Percentiles rank a stretch among this genome's conserved stretches.
These are phyloP conservation scores for Sonneratia caseolaris DNA, from an alignment of 345 rosid genomes.

Conservation along the genomic window DNA sequence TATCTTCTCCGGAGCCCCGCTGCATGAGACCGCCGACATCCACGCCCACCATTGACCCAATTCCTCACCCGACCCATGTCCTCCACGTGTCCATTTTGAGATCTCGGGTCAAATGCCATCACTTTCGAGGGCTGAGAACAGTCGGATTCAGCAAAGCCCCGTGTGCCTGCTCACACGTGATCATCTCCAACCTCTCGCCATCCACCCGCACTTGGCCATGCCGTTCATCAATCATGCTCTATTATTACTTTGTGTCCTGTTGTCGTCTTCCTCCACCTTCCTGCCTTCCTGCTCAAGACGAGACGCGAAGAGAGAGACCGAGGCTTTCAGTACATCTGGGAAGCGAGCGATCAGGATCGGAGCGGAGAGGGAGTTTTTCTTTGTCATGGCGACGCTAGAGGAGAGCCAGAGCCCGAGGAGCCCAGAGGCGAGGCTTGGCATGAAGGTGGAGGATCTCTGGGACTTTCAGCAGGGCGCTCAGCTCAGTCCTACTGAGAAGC, in stretches of 20 bases:
- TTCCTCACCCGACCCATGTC: too few relatives aligned
- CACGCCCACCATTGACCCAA: too few relatives aligned
- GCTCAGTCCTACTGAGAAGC: constrained; percentile 71
- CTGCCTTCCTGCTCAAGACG: too few relatives aligned
- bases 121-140: neutral
- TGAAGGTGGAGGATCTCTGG: constrained; percentile 95
- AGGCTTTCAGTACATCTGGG: too few relatives aligned
- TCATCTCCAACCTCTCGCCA: neutral
- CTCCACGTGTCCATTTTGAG: too few relatives aligned
- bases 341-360: neutral
- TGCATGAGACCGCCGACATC: too few relatives aligned
- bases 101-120: neutral
- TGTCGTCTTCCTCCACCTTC: neutral
- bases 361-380: neutral
- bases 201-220: neutral
- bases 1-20: too few relatives aligned
- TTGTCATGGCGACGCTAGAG: constrained; percentile 14
- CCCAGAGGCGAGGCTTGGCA: constrained; percentile 83
- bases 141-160: neutral
- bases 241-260: neutral
- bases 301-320: neutral
- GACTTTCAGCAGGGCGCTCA: constrained; percentile 62
- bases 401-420: constrained; percentile 65
- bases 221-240: neutral
- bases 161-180: neutral